These are phyloP conservation scores for Populus hybrid DNA, from an alignment of 441 rosid genomes.

Conservation along the genomic window DNA sequence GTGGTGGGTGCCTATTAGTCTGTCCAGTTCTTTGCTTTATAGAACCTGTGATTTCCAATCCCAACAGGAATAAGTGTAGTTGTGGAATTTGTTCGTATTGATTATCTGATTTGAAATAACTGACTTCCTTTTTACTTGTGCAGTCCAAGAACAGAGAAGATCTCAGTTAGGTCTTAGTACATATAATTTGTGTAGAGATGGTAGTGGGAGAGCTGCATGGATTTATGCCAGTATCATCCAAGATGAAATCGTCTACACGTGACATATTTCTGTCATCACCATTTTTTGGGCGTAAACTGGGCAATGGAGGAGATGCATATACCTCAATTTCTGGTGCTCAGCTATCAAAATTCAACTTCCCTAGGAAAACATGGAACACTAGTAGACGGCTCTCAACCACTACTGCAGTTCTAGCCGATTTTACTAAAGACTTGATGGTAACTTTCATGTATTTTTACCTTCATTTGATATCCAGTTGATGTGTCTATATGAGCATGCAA, in stretches of 20 bases:
- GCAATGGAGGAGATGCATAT: constrained; percentile 8
- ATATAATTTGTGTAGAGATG: constrained; percentile 4
- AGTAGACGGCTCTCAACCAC: constrained; percentile 24
- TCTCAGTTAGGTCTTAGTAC: not conserved
- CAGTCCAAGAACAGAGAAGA: constrained; percentile 15
- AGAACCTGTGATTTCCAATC: not conserved
- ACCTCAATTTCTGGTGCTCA: constrained; percentile 23
- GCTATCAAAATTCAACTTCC: constrained; percentile 19
- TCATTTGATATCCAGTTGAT: not conserved
- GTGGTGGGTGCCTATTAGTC: too few species aligned
- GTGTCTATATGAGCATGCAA: not conserved
- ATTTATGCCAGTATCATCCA: constrained; percentile 22
- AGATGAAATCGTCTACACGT: constrained; percentile 22
- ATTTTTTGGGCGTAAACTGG: constrained; percentile 28
- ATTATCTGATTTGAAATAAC: not conserved
- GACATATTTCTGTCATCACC: constrained; percentile 29
- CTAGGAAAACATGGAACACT: constrained; percentile 18
- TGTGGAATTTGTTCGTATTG: not conserved
- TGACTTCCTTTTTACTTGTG: constrained; percentile 2
- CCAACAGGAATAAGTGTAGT: not conserved
- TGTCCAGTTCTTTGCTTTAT: too few species aligned
- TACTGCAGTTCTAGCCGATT: constrained; percentile 47
- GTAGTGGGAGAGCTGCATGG: constrained; percentile 29
- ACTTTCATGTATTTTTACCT: not conserved
- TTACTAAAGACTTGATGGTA: constrained; percentile 51